phyloP scores from a whole-genome alignment of 2,329 filamentous ascomycete genomes.

The Microthyrium microscopicum region DNA sequence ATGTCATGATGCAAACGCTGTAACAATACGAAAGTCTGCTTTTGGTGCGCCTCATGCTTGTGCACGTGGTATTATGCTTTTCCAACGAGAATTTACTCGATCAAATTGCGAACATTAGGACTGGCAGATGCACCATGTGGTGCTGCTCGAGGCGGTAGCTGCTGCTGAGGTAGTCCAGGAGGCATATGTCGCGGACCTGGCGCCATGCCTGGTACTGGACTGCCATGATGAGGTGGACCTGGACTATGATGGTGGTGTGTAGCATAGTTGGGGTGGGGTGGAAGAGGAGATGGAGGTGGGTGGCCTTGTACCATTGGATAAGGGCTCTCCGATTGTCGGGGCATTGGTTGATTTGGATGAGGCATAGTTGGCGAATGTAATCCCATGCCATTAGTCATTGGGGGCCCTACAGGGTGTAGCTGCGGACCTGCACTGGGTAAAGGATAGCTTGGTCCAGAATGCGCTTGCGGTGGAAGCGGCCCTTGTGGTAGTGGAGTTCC shows the following conservation, averaged over 20 bases:
- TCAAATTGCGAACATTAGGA: constrained; percentile 29
- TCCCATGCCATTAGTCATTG: constrained; percentile 15
- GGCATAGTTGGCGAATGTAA: constrained; percentile 16
- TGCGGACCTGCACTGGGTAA: constrained; percentile 12
- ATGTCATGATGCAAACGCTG: too few species aligned
- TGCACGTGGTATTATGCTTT: too few species aligned
- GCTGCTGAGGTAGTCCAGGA: constrained; percentile 13
- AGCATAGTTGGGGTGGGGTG: constrained; percentile 15
- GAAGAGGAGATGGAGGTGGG: constrained; percentile 17
- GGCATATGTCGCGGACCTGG: constrained; percentile 6
- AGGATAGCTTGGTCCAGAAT: constrained; percentile 11
- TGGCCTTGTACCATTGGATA: constrained; percentile 18
- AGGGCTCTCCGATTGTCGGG: constrained; percentile 20
- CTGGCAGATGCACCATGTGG: constrained; percentile 28
- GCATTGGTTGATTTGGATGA: constrained; percentile 15
- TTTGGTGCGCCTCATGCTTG: too few species aligned
- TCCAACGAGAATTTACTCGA: too few species aligned
- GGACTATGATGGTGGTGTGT: constrained; percentile 11
- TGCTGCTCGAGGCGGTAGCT: constrained; percentile 18
- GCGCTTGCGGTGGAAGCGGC: constrained; percentile 12
- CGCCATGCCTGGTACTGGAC: constrained; percentile 13
- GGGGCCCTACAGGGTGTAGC: constrained; percentile 16
- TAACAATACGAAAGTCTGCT: too few species aligned
- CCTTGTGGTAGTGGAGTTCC: constrained; percentile 11
- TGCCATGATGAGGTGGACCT: constrained; percentile 15